These are phyloP conservation scores for Auricularia sp. DNA, from an alignment of 768 basidiomycete genomes.

Conservation along the genomic window DNA sequence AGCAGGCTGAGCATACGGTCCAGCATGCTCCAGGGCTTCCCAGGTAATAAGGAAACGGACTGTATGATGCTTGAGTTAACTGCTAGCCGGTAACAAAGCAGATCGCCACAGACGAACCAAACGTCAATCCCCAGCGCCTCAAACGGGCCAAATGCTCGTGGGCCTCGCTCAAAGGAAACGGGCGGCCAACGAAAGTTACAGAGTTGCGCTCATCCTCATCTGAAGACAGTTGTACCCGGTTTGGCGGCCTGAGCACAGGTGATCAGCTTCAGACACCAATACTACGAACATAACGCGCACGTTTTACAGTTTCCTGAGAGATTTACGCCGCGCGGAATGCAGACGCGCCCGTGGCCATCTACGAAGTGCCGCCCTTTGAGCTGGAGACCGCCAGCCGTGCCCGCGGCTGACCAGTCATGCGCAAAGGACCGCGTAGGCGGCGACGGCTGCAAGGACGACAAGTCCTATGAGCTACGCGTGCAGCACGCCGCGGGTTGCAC, in stretches of 20 bases:
- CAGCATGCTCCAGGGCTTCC: conserved; percentile 93
- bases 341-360: conserved; percentile 70
- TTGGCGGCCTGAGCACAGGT: neutral
- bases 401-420: conserved; percentile 59
- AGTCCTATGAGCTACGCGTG: too few species aligned
- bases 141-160: conserved; percentile 73
- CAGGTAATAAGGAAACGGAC: conserved; percentile 92
- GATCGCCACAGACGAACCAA: conserved; percentile 41
- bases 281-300: conserved; percentile 32
- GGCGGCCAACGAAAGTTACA: conserved; percentile 82
- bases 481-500: too few species aligned
- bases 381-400: conserved; percentile 46
- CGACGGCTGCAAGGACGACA: neutral
- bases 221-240: neutral
- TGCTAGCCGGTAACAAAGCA: neutral
- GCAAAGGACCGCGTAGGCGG: conserved; percentile 36
- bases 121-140: conserved; percentile 79
- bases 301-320: conserved; percentile 75
- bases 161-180: conserved; percentile 86
- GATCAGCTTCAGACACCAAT: conserved; percentile 1
- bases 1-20: conserved; percentile 52
- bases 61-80: conserved; percentile 19
- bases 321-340: conserved; percentile 77
- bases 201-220: conserved; percentile 51
- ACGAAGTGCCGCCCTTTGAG: conserved; percentile 73